These are phyloP conservation scores for Solanum sejunctum DNA, from an alignment of 257 asterid species.

Conservation along the genomic window DNA sequence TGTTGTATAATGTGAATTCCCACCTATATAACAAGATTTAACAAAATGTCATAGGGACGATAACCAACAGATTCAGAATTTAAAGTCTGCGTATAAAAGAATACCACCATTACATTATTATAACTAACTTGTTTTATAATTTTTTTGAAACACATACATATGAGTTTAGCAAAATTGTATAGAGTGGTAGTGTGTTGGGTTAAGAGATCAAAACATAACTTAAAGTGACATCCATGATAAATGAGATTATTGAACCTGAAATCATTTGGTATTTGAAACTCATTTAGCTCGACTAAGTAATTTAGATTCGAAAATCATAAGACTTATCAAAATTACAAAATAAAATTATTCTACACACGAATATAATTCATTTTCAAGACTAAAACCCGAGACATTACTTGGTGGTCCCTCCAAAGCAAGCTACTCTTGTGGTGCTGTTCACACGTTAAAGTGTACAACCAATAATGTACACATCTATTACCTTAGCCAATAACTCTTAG, in stretches of 20 bases:
- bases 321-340: neutral
- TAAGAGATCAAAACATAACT: too few species aligned
- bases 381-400: neutral
- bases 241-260: neutral
- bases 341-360: neutral
- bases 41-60: neutral
- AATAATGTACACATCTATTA: neutral
- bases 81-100: neutral
- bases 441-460: neutral
- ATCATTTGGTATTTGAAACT: neutral
- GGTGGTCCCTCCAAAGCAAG: neutral
- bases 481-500: neutral
- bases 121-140: neutral
- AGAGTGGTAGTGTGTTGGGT: too few species aligned
- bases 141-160: neutral
- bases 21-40: conserved; percentile 7
- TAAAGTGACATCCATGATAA: neutral
- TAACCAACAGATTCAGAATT: neutral
- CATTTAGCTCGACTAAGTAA: neutral
- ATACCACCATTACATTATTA: neutral
- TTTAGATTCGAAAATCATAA: neutral
- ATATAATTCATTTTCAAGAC: neutral
- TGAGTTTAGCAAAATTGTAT: neutral
- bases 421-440: neutral
- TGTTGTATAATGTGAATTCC: conserved; percentile 35